phyloP scores from a whole-genome alignment of 495 filamentous ascomycete species.

The Talaromyces adpressus region DNA sequence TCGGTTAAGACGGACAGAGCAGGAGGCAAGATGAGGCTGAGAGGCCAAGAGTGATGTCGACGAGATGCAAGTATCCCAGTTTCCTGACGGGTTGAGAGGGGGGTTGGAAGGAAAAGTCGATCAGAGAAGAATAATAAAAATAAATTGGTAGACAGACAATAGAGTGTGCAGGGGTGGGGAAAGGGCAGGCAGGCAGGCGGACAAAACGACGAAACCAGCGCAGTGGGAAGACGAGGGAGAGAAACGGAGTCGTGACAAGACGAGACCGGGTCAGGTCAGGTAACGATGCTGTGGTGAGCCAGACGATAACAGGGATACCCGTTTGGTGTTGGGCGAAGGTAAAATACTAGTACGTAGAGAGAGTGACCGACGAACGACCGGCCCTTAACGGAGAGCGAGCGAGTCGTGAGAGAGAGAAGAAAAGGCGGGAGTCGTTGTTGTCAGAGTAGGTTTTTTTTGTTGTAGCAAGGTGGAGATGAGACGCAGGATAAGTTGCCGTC shows the following conservation, averaged over 20 bases:
- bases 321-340: not conserved
- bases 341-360: not conserved
- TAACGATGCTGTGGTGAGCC: not conserved
- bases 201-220: not conserved
- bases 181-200: not conserved
- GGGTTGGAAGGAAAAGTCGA: constrained; percentile 6
- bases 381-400: not conserved
- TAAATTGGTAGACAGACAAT: not conserved
- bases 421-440: not conserved
- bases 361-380: not conserved
- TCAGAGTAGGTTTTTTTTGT: too few relatives aligned
- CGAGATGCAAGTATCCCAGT: constrained; percentile 1
- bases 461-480: not conserved
- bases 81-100: not conserved
- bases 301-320: not conserved
- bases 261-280: not conserved
- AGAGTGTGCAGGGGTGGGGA: not conserved
- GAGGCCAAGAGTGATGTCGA: not conserved
- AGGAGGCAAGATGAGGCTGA: constrained; percentile 5
- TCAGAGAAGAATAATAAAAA: constrained; percentile 3
- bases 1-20: not conserved
- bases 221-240: not conserved
- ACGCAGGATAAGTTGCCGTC: not conserved
- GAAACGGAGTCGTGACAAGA: not conserved
- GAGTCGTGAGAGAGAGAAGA: constrained; percentile 2